Base-by-base conservation (phyloP, 2,329 filamentous ascomycete species). In the Diaporthe eres region DNA sequence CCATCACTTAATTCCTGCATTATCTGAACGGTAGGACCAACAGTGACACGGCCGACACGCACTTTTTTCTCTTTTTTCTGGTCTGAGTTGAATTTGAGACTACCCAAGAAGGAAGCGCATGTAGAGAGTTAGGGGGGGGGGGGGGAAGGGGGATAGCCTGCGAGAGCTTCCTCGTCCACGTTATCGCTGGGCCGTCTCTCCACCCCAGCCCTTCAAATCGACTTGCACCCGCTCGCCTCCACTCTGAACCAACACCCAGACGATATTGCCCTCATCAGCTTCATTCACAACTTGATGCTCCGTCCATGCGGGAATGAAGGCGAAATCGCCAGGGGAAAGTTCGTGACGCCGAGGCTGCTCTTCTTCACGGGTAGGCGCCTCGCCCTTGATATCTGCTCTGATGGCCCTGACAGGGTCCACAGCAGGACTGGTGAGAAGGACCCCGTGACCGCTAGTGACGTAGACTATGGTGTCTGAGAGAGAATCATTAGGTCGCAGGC, bases 261-360 rank as follows among this genome's bases (percentile, higher is more conserved):
- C 88, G 2, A 93, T 84, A 63, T 93, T 90, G 10, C 74, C 57
- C 68, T 80, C 37, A 44, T 90, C 87, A 2, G 82, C 82, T 51
- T 94, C 89, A 79, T 95, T 95, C 28, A 92, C 85, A 72, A 92
- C 88, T 81, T 94, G 92, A 83, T 95, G 92, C 81, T 95, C 92
- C 0, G 91, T 90, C 87, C 89, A 94, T 0, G 92, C 90, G 0
- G 93, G 93, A 17, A 95, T 89, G 73, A 94, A 87, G 4, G 92
- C 92, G 82, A 94, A 95, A 81, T 94, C 93, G 0, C 93, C 93
- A 0, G 90, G 86, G 1, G 83, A 82, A 9, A 95, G 86, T 25
- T 89, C 85, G 77, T 93, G 88, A 47, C 89, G 88, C 77, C 89
- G 88, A 0, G 87, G 81, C 42, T 87, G 84, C 47, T 85, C 85